Percentiles rank a stretch among this genome's conserved stretches.
phyloP scores from a whole-genome alignment of 139 green algal genomes.

The Zygnema cylindricum region DNA sequence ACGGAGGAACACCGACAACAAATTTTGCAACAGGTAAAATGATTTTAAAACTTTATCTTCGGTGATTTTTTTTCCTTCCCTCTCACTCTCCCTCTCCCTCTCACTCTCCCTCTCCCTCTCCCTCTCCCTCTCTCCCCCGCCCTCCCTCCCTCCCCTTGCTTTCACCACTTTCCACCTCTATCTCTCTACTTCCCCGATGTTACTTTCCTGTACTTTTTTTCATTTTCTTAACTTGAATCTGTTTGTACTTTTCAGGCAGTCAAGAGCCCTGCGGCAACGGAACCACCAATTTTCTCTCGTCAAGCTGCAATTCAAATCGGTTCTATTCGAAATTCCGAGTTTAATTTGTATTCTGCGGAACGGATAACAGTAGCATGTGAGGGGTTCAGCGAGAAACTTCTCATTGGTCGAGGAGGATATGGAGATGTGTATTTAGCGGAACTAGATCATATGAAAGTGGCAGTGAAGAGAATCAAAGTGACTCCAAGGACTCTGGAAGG shows the following conservation, averaged over 20 bases:
- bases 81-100: no score
- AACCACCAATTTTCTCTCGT: not conserved
- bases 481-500: not conserved
- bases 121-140: no score
- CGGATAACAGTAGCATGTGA: not conserved
- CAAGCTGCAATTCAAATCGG: not conserved
- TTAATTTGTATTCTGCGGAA: not conserved
- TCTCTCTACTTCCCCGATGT: no score
- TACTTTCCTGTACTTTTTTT: no score
- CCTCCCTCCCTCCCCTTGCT: no score
- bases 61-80: no score
- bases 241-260: no score
- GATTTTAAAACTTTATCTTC: no score
- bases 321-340: not conserved
- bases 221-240: no score
- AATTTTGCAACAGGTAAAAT: not conserved
- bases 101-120: no score
- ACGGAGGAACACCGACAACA: not conserved
- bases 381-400: not conserved
- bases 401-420: constrained; percentile 14
- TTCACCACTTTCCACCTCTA: no score
- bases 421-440: constrained; percentile 15
- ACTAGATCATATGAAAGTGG: not conserved
- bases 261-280: not conserved
- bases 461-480: constrained; percentile 24